A percentile compares a stretch with the other conserved stretches of the same genome.
Evolutionary conservation across 805 yeast species (phyloP).

Genomic region (Metschnikowia hibisci): DNA sequence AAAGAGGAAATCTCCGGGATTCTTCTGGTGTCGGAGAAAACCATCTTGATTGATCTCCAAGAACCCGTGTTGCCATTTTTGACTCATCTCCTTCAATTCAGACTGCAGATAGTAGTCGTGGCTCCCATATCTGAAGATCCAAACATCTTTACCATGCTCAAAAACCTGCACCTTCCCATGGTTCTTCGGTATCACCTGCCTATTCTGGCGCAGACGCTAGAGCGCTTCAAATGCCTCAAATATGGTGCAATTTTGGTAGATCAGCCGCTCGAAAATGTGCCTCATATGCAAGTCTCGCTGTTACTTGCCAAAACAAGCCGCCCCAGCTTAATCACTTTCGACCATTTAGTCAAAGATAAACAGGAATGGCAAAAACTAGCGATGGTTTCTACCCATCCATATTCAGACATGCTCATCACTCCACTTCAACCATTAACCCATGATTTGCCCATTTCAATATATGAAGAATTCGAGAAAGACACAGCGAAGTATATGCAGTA

Average conservation of each 20-base stretch:
- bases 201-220: neutral
- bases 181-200: conserved; percentile 4
- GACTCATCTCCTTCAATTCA: neutral
- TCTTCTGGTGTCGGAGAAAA: neutral
- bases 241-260: conserved; percentile 8
- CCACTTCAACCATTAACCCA: conserved; percentile 74
- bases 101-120: conserved; percentile 2
- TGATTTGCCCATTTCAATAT: conserved; percentile 55
- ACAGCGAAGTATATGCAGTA: conserved; percentile 64
- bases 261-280: neutral
- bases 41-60: conserved; percentile 2
- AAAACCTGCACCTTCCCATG: conserved; percentile 1
- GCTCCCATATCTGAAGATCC: conserved; percentile 5
- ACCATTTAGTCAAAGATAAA: neutral
- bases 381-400: neutral
- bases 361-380: conserved; percentile 4
- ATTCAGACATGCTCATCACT: conserved; percentile 21
- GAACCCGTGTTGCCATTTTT: neutral
- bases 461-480: conserved; percentile 71
- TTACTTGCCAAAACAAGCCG: neutral
- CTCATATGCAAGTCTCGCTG: neutral
- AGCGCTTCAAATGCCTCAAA: conserved; percentile 11
- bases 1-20: neutral
- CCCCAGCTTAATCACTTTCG: conserved; percentile 3
- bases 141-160: neutral